Conservation (phyloP, 768 basidiomycete species). For the Russula abietina region DNA sequence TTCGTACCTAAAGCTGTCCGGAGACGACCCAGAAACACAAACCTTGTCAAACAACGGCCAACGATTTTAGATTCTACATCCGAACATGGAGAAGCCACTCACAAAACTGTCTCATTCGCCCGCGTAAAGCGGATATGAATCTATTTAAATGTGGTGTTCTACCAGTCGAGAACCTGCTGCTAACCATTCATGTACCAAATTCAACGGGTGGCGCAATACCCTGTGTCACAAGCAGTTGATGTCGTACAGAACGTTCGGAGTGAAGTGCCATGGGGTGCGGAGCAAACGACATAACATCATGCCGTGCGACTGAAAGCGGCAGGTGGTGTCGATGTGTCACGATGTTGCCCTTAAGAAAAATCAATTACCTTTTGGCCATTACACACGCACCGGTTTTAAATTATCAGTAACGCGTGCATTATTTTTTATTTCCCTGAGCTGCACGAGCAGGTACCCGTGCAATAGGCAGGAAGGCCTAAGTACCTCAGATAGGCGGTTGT, state of each 20-base stretch:
- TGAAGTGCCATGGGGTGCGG: not conserved
- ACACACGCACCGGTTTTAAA: not conserved
- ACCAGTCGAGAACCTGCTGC: not conserved
- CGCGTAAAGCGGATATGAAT: not conserved
- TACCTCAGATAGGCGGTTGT: not conserved
- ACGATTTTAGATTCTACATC: not conserved
- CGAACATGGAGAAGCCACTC: not conserved
- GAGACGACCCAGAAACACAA: not conserved
- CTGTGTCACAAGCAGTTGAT: not conserved
- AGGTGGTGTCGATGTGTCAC: not conserved
- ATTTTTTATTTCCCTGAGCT: not conserved
- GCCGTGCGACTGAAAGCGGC: not conserved
- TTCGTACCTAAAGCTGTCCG: not conserved
- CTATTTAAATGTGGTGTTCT: not conserved
- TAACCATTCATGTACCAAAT: slow-evolving; percentile 16
- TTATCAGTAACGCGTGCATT: not conserved
- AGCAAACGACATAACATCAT: not conserved
- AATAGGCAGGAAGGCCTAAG: not conserved
- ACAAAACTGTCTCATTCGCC: not conserved
- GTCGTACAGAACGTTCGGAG: not conserved
- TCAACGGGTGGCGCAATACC: not conserved
- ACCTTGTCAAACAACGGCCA: slow-evolving; percentile 1
- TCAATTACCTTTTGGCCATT: not conserved
- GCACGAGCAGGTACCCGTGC: not conserved
- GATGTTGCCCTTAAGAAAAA: not conserved